Base-by-base conservation (phyloP, 306 rosid species). In the Fragaria nilgerrensis region DNA sequence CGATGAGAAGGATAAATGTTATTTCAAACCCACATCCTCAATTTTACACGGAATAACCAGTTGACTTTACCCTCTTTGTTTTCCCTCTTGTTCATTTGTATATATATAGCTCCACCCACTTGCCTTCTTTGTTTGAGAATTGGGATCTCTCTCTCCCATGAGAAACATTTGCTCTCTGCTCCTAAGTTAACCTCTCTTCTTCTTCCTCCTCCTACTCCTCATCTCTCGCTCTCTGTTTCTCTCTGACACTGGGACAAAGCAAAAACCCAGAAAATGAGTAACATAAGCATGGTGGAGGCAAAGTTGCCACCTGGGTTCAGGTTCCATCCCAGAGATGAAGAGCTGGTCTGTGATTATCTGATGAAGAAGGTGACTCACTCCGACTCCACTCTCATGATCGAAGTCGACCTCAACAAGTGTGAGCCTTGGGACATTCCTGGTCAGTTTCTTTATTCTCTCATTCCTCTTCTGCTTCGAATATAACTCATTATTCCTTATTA, bases 351-450 rank as follows among this genome's bases (percentile, higher is more conserved):
- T 81, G 96, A 91, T 80, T 93, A 93, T 73, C 79, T 93, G 88
- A 77, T 93, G 85, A 90, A 88, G 85, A 93, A 91, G 86, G 79
- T 86, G 9, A 73, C 83, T 43, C 86, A 81, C 53, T 74, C 65
- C 71, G 82, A 84, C 74, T 83, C 94, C 37, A 76, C 82, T 70
- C 97, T 91, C 75, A 64, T 93, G 89, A 90, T 91, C 39, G 93
- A 93, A 68, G 98, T 93, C 82, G 98, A 93, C 80, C 98, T 93
- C 56, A 93, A 93, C 91, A 91, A 90, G 96, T 89, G 87, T 53
- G 98, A 93, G 67, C 98, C 98, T 9, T 93, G 98, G 98, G 98
- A 93, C 77, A 89, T 93, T 81, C 97, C 98, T 70, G 90, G 98
- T 93, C n/a, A 84, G 90, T 17, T 29, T 48, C 47, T 36, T 64